Conservation (phyloP, 192 early-diverging fungal genomes). For the Coemansia sp. region DNA sequence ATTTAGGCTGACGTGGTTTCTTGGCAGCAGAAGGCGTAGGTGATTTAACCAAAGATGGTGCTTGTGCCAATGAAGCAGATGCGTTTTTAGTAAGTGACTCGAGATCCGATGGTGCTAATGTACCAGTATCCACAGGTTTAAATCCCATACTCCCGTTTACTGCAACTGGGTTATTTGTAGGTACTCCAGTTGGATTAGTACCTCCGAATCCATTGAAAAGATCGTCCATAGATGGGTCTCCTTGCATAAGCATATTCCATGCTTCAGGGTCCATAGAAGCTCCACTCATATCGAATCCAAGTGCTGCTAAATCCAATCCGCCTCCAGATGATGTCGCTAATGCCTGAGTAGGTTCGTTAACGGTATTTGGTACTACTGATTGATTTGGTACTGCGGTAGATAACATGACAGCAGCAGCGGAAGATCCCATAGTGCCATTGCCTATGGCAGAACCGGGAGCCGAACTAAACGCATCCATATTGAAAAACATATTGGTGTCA, state of each 20-base stretch:
- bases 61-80: neutral
- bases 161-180: too few relatives aligned
- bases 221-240: slow-evolving; percentile 39
- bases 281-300: slow-evolving; percentile 37
- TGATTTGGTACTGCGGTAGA: neutral
- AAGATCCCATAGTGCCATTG: neutral
- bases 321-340: slow-evolving; percentile 6
- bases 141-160: neutral
- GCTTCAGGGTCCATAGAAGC: slow-evolving; percentile 35
- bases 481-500: slow-evolving; percentile 42
- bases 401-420: neutral
- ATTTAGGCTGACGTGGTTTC: slow-evolving; percentile 39
- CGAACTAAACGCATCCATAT: slow-evolving; percentile 52
- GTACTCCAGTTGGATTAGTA: neutral
- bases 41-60: slow-evolving; percentile 21
- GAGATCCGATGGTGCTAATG: slow-evolving; percentile 41
- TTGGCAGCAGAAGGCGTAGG: slow-evolving; percentile 29
- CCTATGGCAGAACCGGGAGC: slow-evolving; percentile 24
- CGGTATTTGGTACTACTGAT: neutral
- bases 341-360: neutral
- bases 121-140: slow-evolving; percentile 11
- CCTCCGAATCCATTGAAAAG: slow-evolving; percentile 13
- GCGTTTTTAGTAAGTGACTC: slow-evolving; percentile 22
- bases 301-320: slow-evolving; percentile 26
- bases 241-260: slow-evolving; percentile 39